These are phyloP conservation scores for Hordeum marinum DNA, from an alignment of 176 grass and related monocot species.

Conservation along the genomic window DNA sequence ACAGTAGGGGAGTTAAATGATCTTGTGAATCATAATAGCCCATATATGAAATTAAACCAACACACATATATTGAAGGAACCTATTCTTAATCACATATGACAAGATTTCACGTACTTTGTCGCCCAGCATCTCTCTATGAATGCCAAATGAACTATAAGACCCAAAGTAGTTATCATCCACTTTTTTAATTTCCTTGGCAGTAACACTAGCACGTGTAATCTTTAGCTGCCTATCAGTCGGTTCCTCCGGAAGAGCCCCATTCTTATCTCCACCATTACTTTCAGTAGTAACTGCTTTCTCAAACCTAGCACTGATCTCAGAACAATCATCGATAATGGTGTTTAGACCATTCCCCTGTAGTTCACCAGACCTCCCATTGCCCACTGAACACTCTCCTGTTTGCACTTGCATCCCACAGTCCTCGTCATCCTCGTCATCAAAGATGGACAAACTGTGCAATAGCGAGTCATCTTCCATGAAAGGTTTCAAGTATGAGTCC, in stretches of 20 bases:
- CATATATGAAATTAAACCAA: background rate
- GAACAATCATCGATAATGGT: background rate
- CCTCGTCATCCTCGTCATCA: conserved; percentile 50
- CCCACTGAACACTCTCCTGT: conserved; percentile 26
- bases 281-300: conserved; percentile 18
- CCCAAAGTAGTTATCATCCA: conserved; percentile 89
- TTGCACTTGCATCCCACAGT: conserved; percentile 26
- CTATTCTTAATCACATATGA: background rate
- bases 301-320: conserved; percentile 21
- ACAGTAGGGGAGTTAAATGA: background rate
- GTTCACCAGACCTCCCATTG: conserved; percentile 18
- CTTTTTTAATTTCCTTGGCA: conserved; percentile 60
- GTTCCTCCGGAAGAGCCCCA: conserved; percentile 16
- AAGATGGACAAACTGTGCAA: conserved; percentile 66
- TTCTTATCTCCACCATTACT: background rate
- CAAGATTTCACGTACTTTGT: conserved; percentile 58
- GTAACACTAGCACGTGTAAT: conserved; percentile 44
- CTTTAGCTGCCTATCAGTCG: conserved; percentile 51
- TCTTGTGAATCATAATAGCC: background rate
- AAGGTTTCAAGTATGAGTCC: conserved; percentile 74
- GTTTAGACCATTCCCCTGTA: background rate
- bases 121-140: conserved; percentile 93
- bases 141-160: conserved; percentile 89
- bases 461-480: conserved; percentile 71
- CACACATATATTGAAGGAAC: background rate